Evolutionary conservation across 1,139 yeast genomes (phyloP).

Genomic region (Saccharomyces hybrid): DNA sequence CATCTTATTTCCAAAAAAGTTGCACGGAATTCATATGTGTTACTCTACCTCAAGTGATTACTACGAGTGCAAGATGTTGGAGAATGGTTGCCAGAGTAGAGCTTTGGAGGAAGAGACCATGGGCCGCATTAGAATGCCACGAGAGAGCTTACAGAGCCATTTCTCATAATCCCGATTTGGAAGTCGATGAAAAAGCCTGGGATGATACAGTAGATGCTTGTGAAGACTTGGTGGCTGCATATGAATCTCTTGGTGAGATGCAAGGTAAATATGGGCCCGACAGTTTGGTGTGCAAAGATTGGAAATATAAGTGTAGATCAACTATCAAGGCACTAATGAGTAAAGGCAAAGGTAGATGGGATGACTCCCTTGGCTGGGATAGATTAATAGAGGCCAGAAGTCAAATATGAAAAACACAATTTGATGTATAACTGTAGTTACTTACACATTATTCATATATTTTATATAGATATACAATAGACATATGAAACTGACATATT

Average conservation of each 20-base stretch:
- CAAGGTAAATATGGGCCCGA: constrained; percentile 84
- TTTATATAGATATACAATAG: not conserved
- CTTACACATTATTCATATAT: not conserved
- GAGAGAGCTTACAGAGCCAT: constrained; percentile 81
- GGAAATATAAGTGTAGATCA: constrained; percentile 79
- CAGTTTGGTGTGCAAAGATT: constrained; percentile 78
- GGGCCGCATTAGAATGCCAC: constrained; percentile 79
- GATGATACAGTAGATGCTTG: constrained; percentile 75
- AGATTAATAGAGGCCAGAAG: constrained; percentile 48
- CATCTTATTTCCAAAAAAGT: constrained; percentile 52
- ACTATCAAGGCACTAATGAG: constrained; percentile 69
- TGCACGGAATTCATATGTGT: constrained; percentile 65
- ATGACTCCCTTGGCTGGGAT: constrained; percentile 73
- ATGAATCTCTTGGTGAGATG: constrained; percentile 75
- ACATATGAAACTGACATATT: not conserved
- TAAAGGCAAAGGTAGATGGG: constrained; percentile 75
- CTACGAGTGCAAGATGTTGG: constrained; percentile 72
- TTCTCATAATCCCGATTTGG: constrained; percentile 57
- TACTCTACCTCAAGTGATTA: constrained; percentile 59
- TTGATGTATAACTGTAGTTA: not conserved
- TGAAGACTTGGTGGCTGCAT: constrained; percentile 75
- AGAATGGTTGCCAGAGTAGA: constrained; percentile 76
- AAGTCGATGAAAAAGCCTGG: constrained; percentile 59
- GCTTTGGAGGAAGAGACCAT: constrained; percentile 78
- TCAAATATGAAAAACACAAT: constrained; percentile 11